Percentiles rank a stretch among this genome's conserved stretches.
Conservation (phyloP, 148 eudicot genomes). For the Spergularia marina region DNA sequence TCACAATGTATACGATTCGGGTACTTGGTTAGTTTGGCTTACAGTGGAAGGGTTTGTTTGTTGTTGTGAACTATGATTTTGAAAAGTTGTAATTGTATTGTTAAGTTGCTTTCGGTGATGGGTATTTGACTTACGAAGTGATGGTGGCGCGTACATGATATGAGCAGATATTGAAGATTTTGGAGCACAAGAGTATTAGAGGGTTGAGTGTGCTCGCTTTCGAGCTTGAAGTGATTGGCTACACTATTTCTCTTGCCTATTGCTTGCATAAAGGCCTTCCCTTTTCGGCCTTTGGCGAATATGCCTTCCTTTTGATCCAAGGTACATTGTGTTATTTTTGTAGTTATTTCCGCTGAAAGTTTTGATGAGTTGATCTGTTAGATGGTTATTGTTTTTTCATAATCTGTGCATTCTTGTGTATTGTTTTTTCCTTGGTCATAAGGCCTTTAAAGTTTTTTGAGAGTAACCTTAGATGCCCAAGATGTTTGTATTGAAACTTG, state of each 20-base stretch:
- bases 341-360: neutral
- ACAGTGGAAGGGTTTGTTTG: neutral
- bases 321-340: conserved; percentile 36
- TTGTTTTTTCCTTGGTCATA: neutral
- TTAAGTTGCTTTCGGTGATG: neutral
- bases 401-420: neutral
- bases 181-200: conserved; percentile 68
- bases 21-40: neutral
- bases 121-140: neutral
- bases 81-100: neutral
- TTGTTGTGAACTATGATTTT: too few relatives aligned
- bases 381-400: neutral
- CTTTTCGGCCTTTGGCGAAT: conserved; percentile 93
- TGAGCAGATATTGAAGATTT: conserved; percentile 72
- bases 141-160: conserved; percentile 3
- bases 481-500: too few relatives aligned
- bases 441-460: too few relatives aligned
- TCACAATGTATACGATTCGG: neutral
- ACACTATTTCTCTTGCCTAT: conserved; percentile 88
- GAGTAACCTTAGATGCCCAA: too few relatives aligned
- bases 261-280: conserved; percentile 98
- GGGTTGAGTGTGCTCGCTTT: conserved; percentile 79
- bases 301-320: conserved; percentile 79
- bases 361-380: neutral
- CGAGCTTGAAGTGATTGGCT: conserved; percentile 94